These are phyloP conservation scores for Hysterium pulicare DNA, from an alignment of 2,329 filamentous ascomycete genomes.

Conservation along the genomic window DNA sequence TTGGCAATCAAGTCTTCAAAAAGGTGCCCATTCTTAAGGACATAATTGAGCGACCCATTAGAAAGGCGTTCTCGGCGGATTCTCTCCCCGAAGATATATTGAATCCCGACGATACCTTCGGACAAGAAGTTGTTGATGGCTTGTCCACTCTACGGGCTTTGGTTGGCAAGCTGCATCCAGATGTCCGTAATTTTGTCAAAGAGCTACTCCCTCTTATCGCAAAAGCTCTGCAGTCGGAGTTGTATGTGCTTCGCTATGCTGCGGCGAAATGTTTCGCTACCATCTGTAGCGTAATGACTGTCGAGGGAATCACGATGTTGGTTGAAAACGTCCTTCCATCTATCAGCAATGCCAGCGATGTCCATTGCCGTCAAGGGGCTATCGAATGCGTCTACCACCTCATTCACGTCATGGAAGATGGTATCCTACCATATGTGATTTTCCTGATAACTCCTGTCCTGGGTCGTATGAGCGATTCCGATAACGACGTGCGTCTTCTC, in stretches of 20 bases:
- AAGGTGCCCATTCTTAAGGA: conserved; percentile 77
- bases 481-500: conserved; percentile 89
- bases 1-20: conserved; percentile 73
- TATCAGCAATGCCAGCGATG: conserved; percentile 85
- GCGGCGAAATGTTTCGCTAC: conserved; percentile 97
- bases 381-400: conserved; percentile 96
- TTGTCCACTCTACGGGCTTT: conserved; percentile 90
- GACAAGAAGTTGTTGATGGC: conserved; percentile 90
- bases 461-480: conserved; percentile 96
- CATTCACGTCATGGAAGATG: conserved; percentile 97
- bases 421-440: conserved; percentile 94
- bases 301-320: conserved; percentile 92
- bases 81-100: conserved; percentile 67
- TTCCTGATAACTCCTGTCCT: conserved; percentile 97
- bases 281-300: conserved; percentile 92
- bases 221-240: conserved; percentile 78
- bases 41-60: conserved; percentile 79
- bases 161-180: conserved; percentile 78
- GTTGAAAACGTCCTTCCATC: conserved; percentile 90
- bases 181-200: conserved; percentile 76
- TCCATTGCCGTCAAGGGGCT: conserved; percentile 85
- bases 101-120: conserved; percentile 70
- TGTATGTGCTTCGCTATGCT: conserved; percentile 93
- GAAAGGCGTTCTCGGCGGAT: conserved; percentile 67
- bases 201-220: conserved; percentile 80